Conservation (phyloP, 192 early-diverging fungal species). For the Entomortierella chlamydospora region DNA sequence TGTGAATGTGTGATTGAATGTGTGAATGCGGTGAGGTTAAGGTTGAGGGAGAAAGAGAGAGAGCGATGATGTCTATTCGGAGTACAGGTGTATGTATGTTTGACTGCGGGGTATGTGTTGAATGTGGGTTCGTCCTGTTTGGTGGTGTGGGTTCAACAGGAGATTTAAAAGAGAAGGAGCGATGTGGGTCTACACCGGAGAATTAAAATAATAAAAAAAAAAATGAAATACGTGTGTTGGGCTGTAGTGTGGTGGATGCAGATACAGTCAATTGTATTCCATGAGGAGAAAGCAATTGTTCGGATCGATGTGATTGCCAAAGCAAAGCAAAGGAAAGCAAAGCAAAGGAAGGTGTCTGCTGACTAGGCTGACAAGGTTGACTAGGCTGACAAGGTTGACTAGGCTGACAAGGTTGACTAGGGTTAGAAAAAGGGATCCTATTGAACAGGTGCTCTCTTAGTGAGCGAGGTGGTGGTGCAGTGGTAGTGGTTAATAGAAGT, state of each 20-base stretch:
- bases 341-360: constrained; percentile 3
- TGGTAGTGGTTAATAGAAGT: too few relatives aligned
- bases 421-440: too few relatives aligned
- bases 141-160: not conserved
- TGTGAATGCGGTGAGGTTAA: not conserved
- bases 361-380: not conserved
- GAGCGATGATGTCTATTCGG: too few relatives aligned
- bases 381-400: too few relatives aligned
- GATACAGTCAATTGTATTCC: too few relatives aligned
- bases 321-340: not conserved
- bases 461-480: too few relatives aligned
- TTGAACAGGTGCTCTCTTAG: too few relatives aligned
- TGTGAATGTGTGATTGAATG: not conserved
- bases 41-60: not conserved
- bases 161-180: not conserved
- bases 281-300: not conserved
- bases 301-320: not conserved
- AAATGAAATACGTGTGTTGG: not conserved
- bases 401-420: too few relatives aligned
- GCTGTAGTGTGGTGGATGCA: not conserved
- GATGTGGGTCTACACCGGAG: constrained; percentile 10
- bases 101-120: constrained; percentile 1
- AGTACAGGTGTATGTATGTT: too few relatives aligned
- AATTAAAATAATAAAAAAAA: constrained; percentile 35
- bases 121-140: not conserved